Evolutionary conservation across 768 basidiomycete species (phyloP), one percentile per base, ranked within the genome.

Genomic region (Suillus subluteus): DNA sequence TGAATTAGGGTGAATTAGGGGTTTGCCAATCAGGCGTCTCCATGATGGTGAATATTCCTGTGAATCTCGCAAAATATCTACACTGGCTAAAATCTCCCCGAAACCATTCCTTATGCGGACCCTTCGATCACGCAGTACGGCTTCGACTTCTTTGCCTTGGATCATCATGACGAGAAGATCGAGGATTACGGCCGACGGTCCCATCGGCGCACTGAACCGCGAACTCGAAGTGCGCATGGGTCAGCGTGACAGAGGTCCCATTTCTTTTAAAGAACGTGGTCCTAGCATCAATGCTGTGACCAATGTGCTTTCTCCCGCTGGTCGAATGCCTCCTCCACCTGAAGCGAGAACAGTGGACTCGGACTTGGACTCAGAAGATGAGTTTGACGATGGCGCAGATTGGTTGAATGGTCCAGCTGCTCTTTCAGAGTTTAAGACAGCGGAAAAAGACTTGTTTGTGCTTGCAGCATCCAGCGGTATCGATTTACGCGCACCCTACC

Each of bases 261-360:
- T 68, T 35, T 32, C 13, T 23, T 65, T 71, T 8, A 70, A 40
- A 16, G 64, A 68, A 11, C 16, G 63, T 3, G 66, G 71, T 5
- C 58, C 62, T 21, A 55, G 26, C 32, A 18, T 72, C 11, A 41
- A 52, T 21, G 64, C 21, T 5, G 55, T 72, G 50, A 66, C 62
- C 32, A 6, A 26, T 21, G 62, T 72, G 6, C 62, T 72, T 2
- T n/a, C 46, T 46, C 46, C 21, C 9, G n/a, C n/a, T 64, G 63
- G 63, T 38, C 12, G 35, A 35, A 38, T 16, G n/a, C 52, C n/a
- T 26, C 32, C 46, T 37, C 50, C 9, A 26, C 63, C 46, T 55
- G 30, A 32, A 37, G 26, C 26, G 12, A 38, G 40, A 11, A 21
- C 44, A 38, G 26, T 37, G 26, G 46, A 35, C 38, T 26, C 15